These are phyloP conservation scores for Novakomyces olei DNA, from an alignment of 805 yeast genomes.

Conservation along the genomic window DNA sequence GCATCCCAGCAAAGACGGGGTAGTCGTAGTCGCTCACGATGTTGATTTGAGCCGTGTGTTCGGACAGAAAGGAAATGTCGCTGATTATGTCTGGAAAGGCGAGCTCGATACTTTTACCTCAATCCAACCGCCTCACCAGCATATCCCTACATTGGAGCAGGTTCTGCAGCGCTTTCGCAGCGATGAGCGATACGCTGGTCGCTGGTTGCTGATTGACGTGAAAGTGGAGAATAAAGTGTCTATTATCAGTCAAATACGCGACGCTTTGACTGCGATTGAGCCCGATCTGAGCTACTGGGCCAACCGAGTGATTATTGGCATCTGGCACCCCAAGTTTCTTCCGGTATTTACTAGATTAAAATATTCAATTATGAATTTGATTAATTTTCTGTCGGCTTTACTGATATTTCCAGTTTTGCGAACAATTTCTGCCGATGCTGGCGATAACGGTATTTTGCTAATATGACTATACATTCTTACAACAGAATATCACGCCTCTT, in stretches of 20 bases:
- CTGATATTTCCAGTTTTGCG: constrained; percentile 7
- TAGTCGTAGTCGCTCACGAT: constrained; percentile 34
- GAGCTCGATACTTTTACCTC: constrained; percentile 20
- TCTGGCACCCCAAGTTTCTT: constrained; percentile 30
- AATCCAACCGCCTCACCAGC: constrained; percentile 12
- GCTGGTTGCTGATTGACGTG: constrained; percentile 8
- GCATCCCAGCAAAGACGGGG: constrained; percentile 32
- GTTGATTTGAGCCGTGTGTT: constrained; percentile 28
- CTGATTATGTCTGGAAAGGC: constrained; percentile 17
- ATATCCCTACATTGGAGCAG: constrained; percentile 8
- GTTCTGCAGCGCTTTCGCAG: constrained; percentile 5
- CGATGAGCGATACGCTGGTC: constrained; percentile 6
- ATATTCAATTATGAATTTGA: neutral
- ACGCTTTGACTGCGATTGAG: constrained; percentile 12
- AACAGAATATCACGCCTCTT: constrained; percentile 7
- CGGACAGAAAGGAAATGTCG: constrained; percentile 19
- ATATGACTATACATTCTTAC: no score
- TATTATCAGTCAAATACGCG: constrained; percentile 7
- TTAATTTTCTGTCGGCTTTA: constrained; percentile 2
- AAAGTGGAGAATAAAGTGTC: constrained; percentile 8
- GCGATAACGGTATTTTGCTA: no score
- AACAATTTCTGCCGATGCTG: constrained; percentile 17
- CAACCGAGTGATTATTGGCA: constrained; percentile 25
- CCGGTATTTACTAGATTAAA: neutral
- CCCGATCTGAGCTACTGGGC: constrained; percentile 26